Evolutionary conservation across 140 eudicot species (phyloP), one percentile per base, ranked within the genome.

Genomic region (Oenanthe javanica): DNA sequence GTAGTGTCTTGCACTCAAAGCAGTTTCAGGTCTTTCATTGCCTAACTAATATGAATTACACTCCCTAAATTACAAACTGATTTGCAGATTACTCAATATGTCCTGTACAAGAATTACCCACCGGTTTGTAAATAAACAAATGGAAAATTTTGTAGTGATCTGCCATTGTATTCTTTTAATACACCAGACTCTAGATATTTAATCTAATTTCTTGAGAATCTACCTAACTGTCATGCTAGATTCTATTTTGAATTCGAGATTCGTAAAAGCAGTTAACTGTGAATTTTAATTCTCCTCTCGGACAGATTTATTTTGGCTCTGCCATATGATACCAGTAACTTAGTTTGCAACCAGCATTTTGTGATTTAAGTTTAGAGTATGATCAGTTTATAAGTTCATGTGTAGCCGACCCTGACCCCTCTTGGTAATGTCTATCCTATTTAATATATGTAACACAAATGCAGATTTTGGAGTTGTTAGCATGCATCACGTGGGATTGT

Each of bases 381-480:
- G 31, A 59, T 59, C 31, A 59, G 67, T 19, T 57, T 59, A 21
- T 61, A n/a, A n/a, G 12, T 61, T 61, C 13, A n/a, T 21, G 69
- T n/a, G 69, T 61, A 27, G n/a, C 48, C 15, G 9, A 15, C 23
- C 25, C 14, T 19, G 5, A 42, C 15, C 57, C 40, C 57, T 25
- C 78, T 31, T 4, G 10, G 36, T n/a, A 75, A 3, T 47, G 7
- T n/a, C 9, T 45, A 10, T 47, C 50, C 12, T 14, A 51, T 12
- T 18, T 48, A 21, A 2, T 38, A 75, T 54, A 23, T 69, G 43
- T 27, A 46, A 45, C 5, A 78, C 64, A 55, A 50, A 51, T 88
- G 79, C 92, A 95, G 97, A 92, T 86, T 87, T 76, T 84, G 99
- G 97, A 90, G 95, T 92, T 74, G 99, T 95, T 80, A 83, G 88